A percentile compares a stretch with the other conserved stretches of the same genome.
Evolutionary conservation across 345 rosid species (phyloP).

Genomic region (Luvunga scandens): DNA sequence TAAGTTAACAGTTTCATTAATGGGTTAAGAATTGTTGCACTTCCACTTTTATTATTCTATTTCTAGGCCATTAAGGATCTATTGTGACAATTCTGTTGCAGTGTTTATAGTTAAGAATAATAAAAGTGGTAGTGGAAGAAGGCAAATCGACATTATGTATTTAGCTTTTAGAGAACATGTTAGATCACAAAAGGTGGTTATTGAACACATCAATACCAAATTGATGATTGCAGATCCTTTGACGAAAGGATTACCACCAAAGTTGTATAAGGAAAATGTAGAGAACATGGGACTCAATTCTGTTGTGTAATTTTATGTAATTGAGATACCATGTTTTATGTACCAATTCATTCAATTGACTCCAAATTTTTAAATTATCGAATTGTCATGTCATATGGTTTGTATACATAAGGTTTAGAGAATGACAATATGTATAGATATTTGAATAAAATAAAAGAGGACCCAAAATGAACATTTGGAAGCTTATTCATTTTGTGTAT

Average conservation of each 20-base stretch:
- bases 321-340: not conserved
- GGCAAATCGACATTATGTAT: not conserved
- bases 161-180: not conserved
- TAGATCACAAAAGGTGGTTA: not conserved
- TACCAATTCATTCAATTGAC: not conserved
- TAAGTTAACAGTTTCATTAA: too few relatives aligned
- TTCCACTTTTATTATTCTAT: too few relatives aligned
- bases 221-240: not conserved
- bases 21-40: too few relatives aligned
- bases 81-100: not conserved
- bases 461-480: too few relatives aligned
- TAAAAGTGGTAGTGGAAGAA: not conserved
- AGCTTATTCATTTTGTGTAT: too few relatives aligned
- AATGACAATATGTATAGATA: too few relatives aligned
- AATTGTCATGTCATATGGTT: too few relatives aligned
- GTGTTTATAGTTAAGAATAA: not conserved
- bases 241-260: not conserved
- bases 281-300: not conserved
- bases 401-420: too few relatives aligned
- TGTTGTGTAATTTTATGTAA: not conserved
- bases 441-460: too few relatives aligned
- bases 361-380: too few relatives aligned
- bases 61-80: not conserved
- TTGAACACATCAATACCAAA: not conserved
- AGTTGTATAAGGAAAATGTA: not conserved